Evolutionary conservation across 768 basidiomycete genomes (phyloP).

Genomic region (Strobilomyces confusus): DNA sequence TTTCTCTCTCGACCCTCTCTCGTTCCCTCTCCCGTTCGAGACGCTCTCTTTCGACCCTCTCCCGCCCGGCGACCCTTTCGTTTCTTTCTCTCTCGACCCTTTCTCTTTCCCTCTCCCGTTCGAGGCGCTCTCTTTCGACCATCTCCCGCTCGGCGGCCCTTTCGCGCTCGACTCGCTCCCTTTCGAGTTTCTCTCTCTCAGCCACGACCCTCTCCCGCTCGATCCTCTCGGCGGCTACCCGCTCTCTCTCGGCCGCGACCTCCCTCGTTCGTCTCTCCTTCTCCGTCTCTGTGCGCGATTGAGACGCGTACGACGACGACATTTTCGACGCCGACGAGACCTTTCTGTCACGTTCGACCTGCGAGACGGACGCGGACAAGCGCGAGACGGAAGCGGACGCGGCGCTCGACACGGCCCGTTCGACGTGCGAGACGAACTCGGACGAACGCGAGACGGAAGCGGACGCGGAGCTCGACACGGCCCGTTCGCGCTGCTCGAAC

Average conservation of each 20-base stretch:
- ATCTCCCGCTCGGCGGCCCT: not conserved
- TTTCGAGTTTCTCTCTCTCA: slow-evolving; percentile 13
- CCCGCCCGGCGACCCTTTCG: too few species aligned
- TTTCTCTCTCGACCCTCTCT: slow-evolving; percentile 1
- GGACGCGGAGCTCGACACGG: slow-evolving; percentile 20
- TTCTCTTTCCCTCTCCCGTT: not conserved
- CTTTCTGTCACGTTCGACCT: slow-evolving; percentile 27
- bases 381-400: slow-evolving; percentile 14
- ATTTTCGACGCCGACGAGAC: slow-evolving; percentile 22
- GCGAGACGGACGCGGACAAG: slow-evolving; percentile 17
- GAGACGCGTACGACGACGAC: slow-evolving; percentile 34
- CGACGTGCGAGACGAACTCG: slow-evolving; percentile 16
- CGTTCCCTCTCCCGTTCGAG: too few species aligned
- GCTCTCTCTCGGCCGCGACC: slow-evolving; percentile 18
- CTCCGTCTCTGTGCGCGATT: slow-evolving; percentile 17
- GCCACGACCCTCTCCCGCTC: slow-evolving; percentile 14
- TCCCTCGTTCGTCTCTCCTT: slow-evolving; percentile 26
- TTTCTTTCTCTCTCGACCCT: not conserved
- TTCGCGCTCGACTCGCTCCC: slow-evolving; percentile 8
- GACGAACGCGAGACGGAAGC: slow-evolving; percentile 17
- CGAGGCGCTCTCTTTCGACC: not conserved
- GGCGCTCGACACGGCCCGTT: slow-evolving; percentile 26
- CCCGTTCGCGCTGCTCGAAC: slow-evolving; percentile 23
- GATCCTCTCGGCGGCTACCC: slow-evolving; percentile 8
- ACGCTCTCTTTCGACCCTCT: too few species aligned